Percentiles rank a stretch among this genome's conserved stretches.
Evolutionary conservation across 768 basidiomycete genomes (phyloP).

Genomic region (Amanita rimosa): DNA sequence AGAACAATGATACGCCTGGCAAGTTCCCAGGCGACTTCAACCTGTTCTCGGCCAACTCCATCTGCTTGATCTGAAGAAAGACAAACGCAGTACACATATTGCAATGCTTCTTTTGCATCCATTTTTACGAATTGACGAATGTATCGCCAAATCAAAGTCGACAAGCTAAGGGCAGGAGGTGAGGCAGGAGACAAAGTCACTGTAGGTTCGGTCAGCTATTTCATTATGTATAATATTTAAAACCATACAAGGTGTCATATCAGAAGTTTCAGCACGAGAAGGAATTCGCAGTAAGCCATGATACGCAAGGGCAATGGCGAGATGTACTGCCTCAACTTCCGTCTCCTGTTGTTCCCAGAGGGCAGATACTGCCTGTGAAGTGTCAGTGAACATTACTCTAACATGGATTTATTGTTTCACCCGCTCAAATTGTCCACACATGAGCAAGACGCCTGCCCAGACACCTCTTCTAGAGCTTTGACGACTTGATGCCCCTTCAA

Average conservation of each 20-base stretch:
- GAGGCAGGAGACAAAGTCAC: conserved; percentile 61
- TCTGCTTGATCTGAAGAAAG: conserved; percentile 61
- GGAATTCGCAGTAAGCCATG: conserved; percentile 87
- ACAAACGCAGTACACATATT: conserved; percentile 86
- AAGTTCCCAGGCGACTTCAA: conserved; percentile 73
- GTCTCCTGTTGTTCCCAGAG: conserved; percentile 81
- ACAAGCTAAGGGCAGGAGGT: conserved; percentile 67
- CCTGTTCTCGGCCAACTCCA: conserved; percentile 73
- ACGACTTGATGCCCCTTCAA: conserved; percentile 56
- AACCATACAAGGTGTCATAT: conserved; percentile 65
- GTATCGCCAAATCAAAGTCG: conserved; percentile 86
- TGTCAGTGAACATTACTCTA: background rate
- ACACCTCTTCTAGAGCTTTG: conserved; percentile 49
- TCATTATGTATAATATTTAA: conserved; percentile 8
- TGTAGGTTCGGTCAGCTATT: conserved; percentile 14
- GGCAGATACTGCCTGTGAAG: conserved; percentile 71
- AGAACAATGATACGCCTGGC: conserved; percentile 69
- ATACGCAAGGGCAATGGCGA: conserved; percentile 86
- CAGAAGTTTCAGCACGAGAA: conserved; percentile 69
- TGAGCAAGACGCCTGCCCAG: conserved; percentile 77
- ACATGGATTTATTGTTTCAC: conserved; percentile 28
- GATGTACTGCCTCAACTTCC: conserved; percentile 89
- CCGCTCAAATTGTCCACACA: conserved; percentile 92
- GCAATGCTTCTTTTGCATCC: conserved; percentile 88
- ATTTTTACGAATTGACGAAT: conserved; percentile 85